Conservation (phyloP, 768 basidiomycete species). For the Amanita fuliginea region DNA sequence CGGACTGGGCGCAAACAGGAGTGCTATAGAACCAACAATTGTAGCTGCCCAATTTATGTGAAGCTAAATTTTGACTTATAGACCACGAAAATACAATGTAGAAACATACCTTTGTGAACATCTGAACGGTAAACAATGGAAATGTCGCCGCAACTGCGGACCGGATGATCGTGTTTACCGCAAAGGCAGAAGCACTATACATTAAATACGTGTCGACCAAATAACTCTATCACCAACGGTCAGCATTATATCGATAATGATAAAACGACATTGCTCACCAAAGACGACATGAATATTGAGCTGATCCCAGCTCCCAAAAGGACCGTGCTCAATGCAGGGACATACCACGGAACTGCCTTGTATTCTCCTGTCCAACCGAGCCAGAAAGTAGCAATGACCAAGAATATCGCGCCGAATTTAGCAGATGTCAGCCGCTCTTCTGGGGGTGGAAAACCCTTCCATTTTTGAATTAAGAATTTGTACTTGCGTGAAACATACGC, state of each 20-base stretch:
- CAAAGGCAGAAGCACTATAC: slow-evolving; percentile 52
- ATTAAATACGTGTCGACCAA: slow-evolving; percentile 49
- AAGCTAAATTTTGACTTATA: slow-evolving; percentile 23
- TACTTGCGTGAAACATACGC: slow-evolving; percentile 25
- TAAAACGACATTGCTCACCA: slow-evolving; percentile 27
- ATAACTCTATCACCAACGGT: slow-evolving; percentile 41
- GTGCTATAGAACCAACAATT: slow-evolving; percentile 44
- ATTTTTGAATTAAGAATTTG: slow-evolving; percentile 31
- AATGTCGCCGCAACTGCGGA: slow-evolving; percentile 48
- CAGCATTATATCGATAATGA: slow-evolving; percentile 49
- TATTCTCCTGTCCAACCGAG: slow-evolving; percentile 53
- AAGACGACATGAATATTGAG: slow-evolving; percentile 48
- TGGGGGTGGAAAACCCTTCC: slow-evolving; percentile 46
- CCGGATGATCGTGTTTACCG: slow-evolving; percentile 49
- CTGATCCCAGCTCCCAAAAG: slow-evolving; percentile 37
- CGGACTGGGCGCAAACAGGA: slow-evolving; percentile 52
- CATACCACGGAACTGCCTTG: slow-evolving; percentile 43
- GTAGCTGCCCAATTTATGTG: slow-evolving; percentile 41
- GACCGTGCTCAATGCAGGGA: slow-evolving; percentile 41
- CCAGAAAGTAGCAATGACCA: slow-evolving; percentile 56
- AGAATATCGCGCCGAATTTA: slow-evolving; percentile 43
- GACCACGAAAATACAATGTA: slow-evolving; percentile 10
- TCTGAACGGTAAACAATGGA: slow-evolving; percentile 57
- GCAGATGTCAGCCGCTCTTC: slow-evolving; percentile 46
- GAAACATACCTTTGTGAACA: slow-evolving; percentile 44